Evolutionary conservation across 495 filamentous ascomycete genomes (phyloP).

Genomic region (Xylaria palmicola): DNA sequence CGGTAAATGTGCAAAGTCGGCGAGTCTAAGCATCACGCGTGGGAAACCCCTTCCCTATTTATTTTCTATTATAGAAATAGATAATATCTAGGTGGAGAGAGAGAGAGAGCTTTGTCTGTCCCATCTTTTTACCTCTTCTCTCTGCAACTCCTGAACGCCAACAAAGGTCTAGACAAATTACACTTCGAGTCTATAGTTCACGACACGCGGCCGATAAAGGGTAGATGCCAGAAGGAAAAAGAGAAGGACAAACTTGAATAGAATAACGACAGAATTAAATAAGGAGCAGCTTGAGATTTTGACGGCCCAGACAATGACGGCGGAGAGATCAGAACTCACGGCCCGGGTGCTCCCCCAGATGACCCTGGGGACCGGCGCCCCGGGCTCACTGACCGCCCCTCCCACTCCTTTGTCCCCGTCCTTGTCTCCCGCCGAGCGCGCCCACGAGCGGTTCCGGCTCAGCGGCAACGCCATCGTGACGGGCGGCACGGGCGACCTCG

Average conservation of each 20-base stretch:
- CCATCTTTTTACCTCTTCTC: too few relatives aligned
- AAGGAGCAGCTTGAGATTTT: not conserved
- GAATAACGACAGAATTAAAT: not conserved
- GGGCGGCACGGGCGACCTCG: slow-evolving; percentile 69
- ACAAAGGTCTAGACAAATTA: too few relatives aligned
- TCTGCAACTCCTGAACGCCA: too few relatives aligned
- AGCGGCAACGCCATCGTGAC: slow-evolving; percentile 68
- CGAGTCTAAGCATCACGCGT: too few relatives aligned
- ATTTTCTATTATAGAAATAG: too few relatives aligned
- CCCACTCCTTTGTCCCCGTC: slow-evolving; percentile 46
- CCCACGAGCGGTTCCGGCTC: slow-evolving; percentile 58
- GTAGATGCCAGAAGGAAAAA: not conserved
- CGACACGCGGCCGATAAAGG: too few relatives aligned
- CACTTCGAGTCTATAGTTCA: too few relatives aligned
- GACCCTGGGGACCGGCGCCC: slow-evolving; percentile 47
- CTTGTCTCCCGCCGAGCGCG: slow-evolving; percentile 46
- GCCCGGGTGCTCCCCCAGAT: slow-evolving; percentile 54
- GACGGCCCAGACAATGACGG: slow-evolving; percentile 15
- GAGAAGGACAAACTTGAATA: not conserved
- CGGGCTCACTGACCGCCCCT: slow-evolving; percentile 46
- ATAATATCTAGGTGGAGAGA: too few relatives aligned
- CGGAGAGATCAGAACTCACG: slow-evolving; percentile 34
- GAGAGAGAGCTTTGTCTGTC: not conserved
- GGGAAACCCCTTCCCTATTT: too few relatives aligned
- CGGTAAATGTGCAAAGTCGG: too few relatives aligned